Evolutionary conservation across 768 basidiomycete species (phyloP).

Genomic region (Tulasnella sp.): DNA sequence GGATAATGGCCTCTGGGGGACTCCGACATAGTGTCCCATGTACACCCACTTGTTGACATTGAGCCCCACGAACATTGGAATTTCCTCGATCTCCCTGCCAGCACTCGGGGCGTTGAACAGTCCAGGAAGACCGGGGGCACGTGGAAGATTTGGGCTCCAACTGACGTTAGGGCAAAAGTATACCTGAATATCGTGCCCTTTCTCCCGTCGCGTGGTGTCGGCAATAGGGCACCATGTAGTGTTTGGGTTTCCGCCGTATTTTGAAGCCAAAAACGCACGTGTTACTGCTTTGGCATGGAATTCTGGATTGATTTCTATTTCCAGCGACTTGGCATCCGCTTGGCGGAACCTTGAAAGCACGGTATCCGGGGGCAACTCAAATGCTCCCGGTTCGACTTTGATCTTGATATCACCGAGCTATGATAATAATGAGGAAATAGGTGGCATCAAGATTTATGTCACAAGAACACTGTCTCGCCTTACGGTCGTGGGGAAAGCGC

Average conservation of each 20-base stretch:
- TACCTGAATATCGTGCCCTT: neutral
- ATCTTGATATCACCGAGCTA: slow-evolving; percentile 1
- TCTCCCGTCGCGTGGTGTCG: neutral
- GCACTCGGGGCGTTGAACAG: neutral
- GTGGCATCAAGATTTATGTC: neutral
- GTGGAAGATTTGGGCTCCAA: neutral
- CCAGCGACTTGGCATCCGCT: neutral
- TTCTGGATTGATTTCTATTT: neutral
- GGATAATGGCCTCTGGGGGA: neutral
- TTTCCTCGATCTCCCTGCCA: neutral
- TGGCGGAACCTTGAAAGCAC: neutral
- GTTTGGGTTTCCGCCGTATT: neutral
- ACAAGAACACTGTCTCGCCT: neutral
- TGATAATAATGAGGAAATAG: neutral
- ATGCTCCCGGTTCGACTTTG: neutral
- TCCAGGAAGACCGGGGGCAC: neutral
- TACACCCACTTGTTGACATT: slow-evolving; percentile 4
- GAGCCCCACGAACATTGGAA: neutral
- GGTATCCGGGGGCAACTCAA: neutral
- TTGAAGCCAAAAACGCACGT: neutral
- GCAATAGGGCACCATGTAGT: neutral
- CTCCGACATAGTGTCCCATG: neutral
- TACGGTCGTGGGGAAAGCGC: neutral
- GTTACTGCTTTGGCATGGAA: slow-evolving; percentile 1
- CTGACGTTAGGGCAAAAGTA: neutral